Base-by-base conservation (phyloP, 495 filamentous ascomycete genomes). In the Xylaria curta region DNA sequence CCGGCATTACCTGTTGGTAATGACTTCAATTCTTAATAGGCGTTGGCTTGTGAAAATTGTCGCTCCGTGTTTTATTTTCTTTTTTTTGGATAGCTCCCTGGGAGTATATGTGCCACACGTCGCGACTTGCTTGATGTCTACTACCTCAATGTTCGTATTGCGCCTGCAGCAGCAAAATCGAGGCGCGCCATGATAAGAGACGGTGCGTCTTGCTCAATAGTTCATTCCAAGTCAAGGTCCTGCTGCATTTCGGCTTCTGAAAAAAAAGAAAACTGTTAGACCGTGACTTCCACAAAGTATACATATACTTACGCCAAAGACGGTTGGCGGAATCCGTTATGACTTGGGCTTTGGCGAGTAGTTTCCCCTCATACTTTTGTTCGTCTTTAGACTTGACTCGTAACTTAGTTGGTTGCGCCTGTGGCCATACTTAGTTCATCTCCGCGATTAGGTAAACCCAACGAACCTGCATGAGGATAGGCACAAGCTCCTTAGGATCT, bases 271-370 rank as follows among this genome's bases (percentile, higher is more conserved):
- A 60, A n/a, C 4, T n/a, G 75, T 81, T 70, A 79, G 72, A 60
- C 26, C 49, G 69, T 80, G 71, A 76, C 72, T 72, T 66, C 54
- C 0, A 59, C 53, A 28, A 44, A 17, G 51, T 13, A 49, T 47
- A 66, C 10, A 40, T 31, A 47, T 66, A 79, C 87, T 75, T 85
- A 92, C 90, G 90, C 89, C 91, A 94, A 15, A 94, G 79, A 68
- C 88, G 87, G 79, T 87, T 92, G n/a, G 93, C 92, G 53, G 89
- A 90, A 33, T 87, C 82, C 63, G 90, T 81, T 71, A 96, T 93
- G 4, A 90, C 81, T 76, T 89, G 90, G 3, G 92, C 92, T 75
- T 91, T 94, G 7, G 80, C 82, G 36, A 88, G 77, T 38, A 94
- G 75, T 76, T 92, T 93, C 53, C 88, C 86, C 46, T 82, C 82